Base-by-base conservation (phyloP, 1,139 yeast genomes). In the Taphrina sp. region DNA sequence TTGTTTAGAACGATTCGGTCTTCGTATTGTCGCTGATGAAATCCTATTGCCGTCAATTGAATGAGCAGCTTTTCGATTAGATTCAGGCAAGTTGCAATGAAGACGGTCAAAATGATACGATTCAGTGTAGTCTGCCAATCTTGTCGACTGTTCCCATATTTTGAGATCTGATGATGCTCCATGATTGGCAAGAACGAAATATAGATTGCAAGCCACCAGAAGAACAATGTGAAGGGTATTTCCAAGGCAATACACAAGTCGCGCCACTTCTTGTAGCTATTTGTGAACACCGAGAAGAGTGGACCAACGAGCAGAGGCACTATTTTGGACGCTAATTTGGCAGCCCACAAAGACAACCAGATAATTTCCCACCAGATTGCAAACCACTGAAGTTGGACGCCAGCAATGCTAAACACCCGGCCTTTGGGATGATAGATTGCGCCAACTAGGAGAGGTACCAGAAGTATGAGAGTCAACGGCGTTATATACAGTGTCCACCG, bases 21-120 rank as follows among this genome's bases (percentile, higher is more conserved):
- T 2, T 75, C 70, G 63, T 73, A 71, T 39, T 75, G 67, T 7
- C 74, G 71, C 59, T 67, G 65, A 65, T 73, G 76, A 65, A 71
- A 73, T 16, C 69, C 69, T n/a, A 74, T 72, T 1, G 75, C 72
- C 58, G 73, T 64, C 59, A 70, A 61, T 56, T 73, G 74, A 47
- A 73, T 67, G 54, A 72, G 58, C 20, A 72, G 59, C 52, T 73
- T 66, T 61, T 73, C 76, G 10, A 66, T 68, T 33, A 70, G 62
- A 60, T 65, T 72, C 35, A 73, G 65, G 43, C 72, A 61, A 1
- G 74, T 66, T 3, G 72, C 66, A 26, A 73, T 67, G 28, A 73
- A 63, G 35, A 72, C 57, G 0, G 74, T 70, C 3, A 71, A 74
- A 41, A 72, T 61, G 31, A 73, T 65, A 53, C 70, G 69, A 59